Evolutionary conservation across 768 basidiomycete genomes (phyloP).

Genomic region (Strobilomyces dryophilus): DNA sequence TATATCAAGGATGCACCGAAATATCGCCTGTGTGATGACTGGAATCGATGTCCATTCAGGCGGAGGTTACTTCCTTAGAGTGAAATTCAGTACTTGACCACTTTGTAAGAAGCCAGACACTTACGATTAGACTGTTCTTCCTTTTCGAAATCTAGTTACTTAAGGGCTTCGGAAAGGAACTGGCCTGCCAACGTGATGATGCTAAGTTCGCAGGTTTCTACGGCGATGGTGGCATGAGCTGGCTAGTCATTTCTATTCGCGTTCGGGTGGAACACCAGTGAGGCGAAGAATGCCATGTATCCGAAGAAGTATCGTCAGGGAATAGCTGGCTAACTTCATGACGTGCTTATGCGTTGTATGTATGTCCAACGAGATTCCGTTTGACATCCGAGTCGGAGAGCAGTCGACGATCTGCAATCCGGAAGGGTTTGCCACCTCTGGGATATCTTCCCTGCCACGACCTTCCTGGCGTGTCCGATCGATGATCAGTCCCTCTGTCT

Average conservation of each 20-base stretch:
- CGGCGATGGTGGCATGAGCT: slow-evolving; percentile 69
- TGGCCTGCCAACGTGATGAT: slow-evolving; percentile 87
- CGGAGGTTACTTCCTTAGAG: slow-evolving; percentile 18
- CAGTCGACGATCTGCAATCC: too few relatives aligned
- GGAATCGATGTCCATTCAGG: slow-evolving; percentile 74
- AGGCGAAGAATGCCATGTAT: slow-evolving; percentile 58
- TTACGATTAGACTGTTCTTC: slow-evolving; percentile 65
- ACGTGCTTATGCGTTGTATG: slow-evolving; percentile 40
- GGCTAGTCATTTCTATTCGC: slow-evolving; percentile 42
- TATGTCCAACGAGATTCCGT: slow-evolving; percentile 50
- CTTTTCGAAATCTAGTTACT: slow-evolving; percentile 72
- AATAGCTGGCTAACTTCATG: slow-evolving; percentile 1
- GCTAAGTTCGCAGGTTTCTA: slow-evolving; percentile 75
- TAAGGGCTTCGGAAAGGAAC: slow-evolving; percentile 62
- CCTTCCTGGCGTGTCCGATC: too few relatives aligned
- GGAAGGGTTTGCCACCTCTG: too few relatives aligned
- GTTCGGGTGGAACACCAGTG: slow-evolving; percentile 18
- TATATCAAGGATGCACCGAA: slow-evolving; percentile 73
- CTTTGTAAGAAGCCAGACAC: slow-evolving; percentile 14
- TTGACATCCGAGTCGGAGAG: too few relatives aligned
- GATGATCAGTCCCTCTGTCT: too few relatives aligned
- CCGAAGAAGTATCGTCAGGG: slow-evolving; percentile 65
- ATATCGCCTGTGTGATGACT: slow-evolving; percentile 87
- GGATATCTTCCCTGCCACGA: too few relatives aligned
- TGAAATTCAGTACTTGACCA: slow-evolving; percentile 1